Conservation (phyloP, 2,329 filamentous ascomycete genomes). For the Torrubiella hemipterigena region DNA sequence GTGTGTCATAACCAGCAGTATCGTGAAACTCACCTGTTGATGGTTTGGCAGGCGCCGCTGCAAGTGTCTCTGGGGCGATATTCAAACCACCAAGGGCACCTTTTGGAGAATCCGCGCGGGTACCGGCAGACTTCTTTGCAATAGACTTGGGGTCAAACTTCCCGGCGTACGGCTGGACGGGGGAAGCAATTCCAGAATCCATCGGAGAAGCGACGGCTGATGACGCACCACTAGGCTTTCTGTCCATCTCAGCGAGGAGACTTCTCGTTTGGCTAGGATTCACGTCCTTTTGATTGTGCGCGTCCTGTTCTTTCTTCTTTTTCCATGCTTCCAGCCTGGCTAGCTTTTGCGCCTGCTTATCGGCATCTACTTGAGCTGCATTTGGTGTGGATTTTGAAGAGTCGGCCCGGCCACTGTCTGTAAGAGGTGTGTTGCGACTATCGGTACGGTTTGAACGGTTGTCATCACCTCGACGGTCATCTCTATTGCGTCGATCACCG, state of each 20-base stretch:
- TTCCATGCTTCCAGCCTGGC: slow-evolving; percentile 87
- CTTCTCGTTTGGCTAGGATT: slow-evolving; percentile 53
- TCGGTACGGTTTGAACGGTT: slow-evolving; percentile 58
- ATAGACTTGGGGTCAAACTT: slow-evolving; percentile 85
- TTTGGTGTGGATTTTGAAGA: slow-evolving; percentile 34
- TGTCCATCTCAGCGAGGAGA: slow-evolving; percentile 62
- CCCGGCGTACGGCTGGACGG: slow-evolving; percentile 52
- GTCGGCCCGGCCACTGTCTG: slow-evolving; percentile 35
- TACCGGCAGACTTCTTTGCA: slow-evolving; percentile 61
- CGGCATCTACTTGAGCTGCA: slow-evolving; percentile 49
- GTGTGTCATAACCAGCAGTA: slow-evolving; percentile 20
- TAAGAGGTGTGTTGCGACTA: slow-evolving; percentile 40
- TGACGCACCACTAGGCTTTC: slow-evolving; percentile 47
- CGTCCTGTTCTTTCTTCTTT: slow-evolving; percentile 70
- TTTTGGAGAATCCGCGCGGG: slow-evolving; percentile 40
- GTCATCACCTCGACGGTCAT: slow-evolving; percentile 57
- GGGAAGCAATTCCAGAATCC: slow-evolving; percentile 33
- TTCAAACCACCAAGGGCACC: slow-evolving; percentile 34
- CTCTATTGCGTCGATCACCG: slow-evolving; percentile 53
- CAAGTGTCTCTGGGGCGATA: slow-evolving; percentile 22
- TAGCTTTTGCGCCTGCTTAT: slow-evolving; percentile 62
- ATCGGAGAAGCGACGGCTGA: slow-evolving; percentile 38
- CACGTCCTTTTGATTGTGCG: slow-evolving; percentile 58
- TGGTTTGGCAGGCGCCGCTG: slow-evolving; percentile 16
- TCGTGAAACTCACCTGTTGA: too few relatives aligned